phyloP scores from a whole-genome alignment of 2,329 filamentous ascomycete genomes.

The Chaetomium olivaceum region DNA sequence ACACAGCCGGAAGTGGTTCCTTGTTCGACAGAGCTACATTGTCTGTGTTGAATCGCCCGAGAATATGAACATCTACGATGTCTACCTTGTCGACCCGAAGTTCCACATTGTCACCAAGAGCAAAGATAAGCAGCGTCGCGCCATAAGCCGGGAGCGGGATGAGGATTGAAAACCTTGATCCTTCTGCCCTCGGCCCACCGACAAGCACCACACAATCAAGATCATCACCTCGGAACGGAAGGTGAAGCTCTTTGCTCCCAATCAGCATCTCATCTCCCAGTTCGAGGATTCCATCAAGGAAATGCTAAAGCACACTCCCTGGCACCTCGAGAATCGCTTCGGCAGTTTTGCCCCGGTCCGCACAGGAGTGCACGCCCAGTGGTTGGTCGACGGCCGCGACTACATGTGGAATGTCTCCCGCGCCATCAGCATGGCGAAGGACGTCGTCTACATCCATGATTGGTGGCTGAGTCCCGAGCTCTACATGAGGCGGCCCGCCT shows the following conservation, averaged over 20 bases:
- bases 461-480: slow-evolving; percentile 98
- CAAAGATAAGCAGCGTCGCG: slow-evolving; percentile 52
- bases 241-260: slow-evolving; percentile 85
- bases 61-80: slow-evolving; percentile 98
- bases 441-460: slow-evolving; percentile 98
- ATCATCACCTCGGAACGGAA: slow-evolving; percentile 91
- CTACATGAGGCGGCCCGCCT: slow-evolving; percentile 89
- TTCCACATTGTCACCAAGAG: slow-evolving; percentile 78
- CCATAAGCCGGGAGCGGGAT: slow-evolving; percentile 39
- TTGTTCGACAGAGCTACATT: slow-evolving; percentile 96
- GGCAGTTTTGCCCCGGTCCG: slow-evolving; percentile 91
- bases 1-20: slow-evolving; percentile 93
- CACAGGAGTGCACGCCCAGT: slow-evolving; percentile 84
- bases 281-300: slow-evolving; percentile 90
- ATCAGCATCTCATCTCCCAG: slow-evolving; percentile 84
- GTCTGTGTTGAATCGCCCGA: slow-evolving; percentile 98
- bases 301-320: slow-evolving; percentile 81
- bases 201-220: slow-evolving; percentile 80
- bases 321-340: slow-evolving; percentile 83
- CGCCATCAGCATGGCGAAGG: slow-evolving; percentile 93
- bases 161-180: slow-evolving; percentile 45
- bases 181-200: slow-evolving; percentile 41
- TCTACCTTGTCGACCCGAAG: slow-evolving; percentile 90
- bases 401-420: slow-evolving; percentile 99
- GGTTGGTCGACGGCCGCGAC: slow-evolving; percentile 94